Evolutionary conservation across 768 basidiomycete genomes (phyloP), one percentile per base, ranked within the genome.

Genomic region (Leccinum disarticulatum): DNA sequence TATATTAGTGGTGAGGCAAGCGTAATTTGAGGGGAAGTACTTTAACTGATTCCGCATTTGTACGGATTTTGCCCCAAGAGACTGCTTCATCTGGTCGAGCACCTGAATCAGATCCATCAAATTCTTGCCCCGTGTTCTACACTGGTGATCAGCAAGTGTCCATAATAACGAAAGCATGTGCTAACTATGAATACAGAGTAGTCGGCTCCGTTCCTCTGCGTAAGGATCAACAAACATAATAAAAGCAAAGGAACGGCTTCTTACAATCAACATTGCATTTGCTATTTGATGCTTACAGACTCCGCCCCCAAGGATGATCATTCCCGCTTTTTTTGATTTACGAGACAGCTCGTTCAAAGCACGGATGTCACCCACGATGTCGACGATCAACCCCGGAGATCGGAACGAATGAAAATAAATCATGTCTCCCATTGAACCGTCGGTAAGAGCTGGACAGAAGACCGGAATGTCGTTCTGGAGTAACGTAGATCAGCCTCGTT

Each of bases 241-340:
- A 15, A 52, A 43, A 48, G 48, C 13, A 55, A 19, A 57, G 61
- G 8, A 9, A 48, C 49, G 11, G 25, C 64, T 25, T 41, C 83
- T 75, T 74, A 98, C 96, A 70, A 99, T 97, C 25, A 99, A 79
- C 97, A 99, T 98, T 2, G 96, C 95, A 70, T 99, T 99, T n/a
- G 96, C 96, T 58, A 99, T 97, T 71, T 99, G 97, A 72, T 99
- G 97, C 73, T 99, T 99, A 79, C 95, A 98, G 10, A 99, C 95
- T 1, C 97, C 97, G 3, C 97, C 97, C 8, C 97, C 97, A 13
- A 98, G 85, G 55, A 99, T 87, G 66, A 99, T 93, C 95, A 98
- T 98, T 2, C 97, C 97, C 19, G 97, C 97, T 76, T 93, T 95
- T 57, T 85, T 87, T 36, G 95, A 90, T 63, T 84, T 87, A 56